These are phyloP conservation scores for Trichophyton benhamiae DNA, from an alignment of 2,329 filamentous ascomycete genomes.

Conservation along the genomic window DNA sequence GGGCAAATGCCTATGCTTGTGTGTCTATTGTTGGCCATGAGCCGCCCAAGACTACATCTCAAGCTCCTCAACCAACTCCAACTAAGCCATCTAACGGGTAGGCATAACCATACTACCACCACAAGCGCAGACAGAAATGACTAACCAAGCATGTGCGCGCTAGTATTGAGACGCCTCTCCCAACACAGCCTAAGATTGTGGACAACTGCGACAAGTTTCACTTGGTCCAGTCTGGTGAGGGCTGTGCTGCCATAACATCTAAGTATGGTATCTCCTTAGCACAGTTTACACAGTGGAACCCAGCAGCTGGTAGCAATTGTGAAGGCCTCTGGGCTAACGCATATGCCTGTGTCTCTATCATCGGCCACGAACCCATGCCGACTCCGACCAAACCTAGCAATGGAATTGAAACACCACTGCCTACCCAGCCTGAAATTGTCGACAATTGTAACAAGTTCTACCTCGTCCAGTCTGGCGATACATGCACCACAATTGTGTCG, in stretches of 20 bases:
- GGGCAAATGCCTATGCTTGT: constrained; percentile 3
- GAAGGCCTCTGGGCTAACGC: background rate
- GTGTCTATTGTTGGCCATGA: constrained; percentile 4
- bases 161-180: background rate
- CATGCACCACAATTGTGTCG: constrained; percentile 15
- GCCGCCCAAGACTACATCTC: background rate
- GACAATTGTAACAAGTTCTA: constrained; percentile 2
- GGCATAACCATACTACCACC: background rate
- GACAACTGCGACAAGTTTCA: constrained; percentile 5
- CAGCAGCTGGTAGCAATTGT: background rate
- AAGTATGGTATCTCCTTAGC: background rate
- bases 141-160: background rate
- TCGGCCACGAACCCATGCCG: background rate
- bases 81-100: background rate
- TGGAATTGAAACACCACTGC: constrained; percentile 7
- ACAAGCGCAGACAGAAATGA: background rate
- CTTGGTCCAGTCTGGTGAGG: background rate
- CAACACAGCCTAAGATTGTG: constrained; percentile 3
- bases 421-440: constrained; percentile 14
- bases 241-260: background rate
- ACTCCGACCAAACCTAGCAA: background rate
- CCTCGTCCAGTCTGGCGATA: constrained; percentile 15
- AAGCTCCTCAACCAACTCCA: constrained; percentile 4
- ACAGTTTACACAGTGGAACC: background rate
- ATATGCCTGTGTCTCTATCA: constrained; percentile 3